phyloP scores from a whole-genome alignment of 805 yeast species.

The Lipomyces orientalis region DNA sequence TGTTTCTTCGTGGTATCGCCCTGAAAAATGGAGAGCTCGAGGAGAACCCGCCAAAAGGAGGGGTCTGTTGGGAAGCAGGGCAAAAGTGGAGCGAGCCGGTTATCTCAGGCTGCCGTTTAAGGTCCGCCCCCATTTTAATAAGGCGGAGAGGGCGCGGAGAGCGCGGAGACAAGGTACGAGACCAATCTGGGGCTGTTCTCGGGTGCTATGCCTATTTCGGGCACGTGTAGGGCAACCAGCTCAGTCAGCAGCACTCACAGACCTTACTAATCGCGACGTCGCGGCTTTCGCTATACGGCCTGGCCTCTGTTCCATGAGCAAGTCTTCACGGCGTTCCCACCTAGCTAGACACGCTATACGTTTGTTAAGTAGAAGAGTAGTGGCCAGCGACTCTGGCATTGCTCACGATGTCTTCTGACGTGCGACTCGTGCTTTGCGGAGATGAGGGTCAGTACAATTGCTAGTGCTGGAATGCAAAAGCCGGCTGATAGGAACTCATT shows the following conservation, averaged over 20 bases:
- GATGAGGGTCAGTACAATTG: conserved; percentile 53
- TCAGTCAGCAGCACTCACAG: not conserved
- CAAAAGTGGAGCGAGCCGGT: not conserved
- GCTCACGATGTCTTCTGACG: conserved; percentile 41
- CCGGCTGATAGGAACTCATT: not conserved
- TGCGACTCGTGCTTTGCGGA: conserved; percentile 89
- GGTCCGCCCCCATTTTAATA: not conserved
- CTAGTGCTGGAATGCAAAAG: not conserved
- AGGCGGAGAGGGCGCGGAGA: not conserved
- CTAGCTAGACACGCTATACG: not conserved
- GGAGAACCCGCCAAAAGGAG: not conserved
- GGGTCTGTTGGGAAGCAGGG: not conserved
- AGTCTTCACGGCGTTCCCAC: not conserved
- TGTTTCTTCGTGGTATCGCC: not conserved
- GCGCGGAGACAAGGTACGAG: not conserved
- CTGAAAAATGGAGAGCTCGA: not conserved
- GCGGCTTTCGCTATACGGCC: not conserved
- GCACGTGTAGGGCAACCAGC: too few relatives aligned
- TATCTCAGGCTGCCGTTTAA: not conserved
- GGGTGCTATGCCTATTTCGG: not conserved
- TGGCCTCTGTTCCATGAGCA: not conserved
- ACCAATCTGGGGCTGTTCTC: not conserved
- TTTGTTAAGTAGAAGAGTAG: not conserved
- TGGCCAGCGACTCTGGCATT: not conserved
- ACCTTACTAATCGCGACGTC: not conserved